Percentiles rank a stretch among this genome's conserved stretches.
Evolutionary conservation across 179 eudicot species (phyloP).

Genomic region (Spergularia azorica): DNA sequence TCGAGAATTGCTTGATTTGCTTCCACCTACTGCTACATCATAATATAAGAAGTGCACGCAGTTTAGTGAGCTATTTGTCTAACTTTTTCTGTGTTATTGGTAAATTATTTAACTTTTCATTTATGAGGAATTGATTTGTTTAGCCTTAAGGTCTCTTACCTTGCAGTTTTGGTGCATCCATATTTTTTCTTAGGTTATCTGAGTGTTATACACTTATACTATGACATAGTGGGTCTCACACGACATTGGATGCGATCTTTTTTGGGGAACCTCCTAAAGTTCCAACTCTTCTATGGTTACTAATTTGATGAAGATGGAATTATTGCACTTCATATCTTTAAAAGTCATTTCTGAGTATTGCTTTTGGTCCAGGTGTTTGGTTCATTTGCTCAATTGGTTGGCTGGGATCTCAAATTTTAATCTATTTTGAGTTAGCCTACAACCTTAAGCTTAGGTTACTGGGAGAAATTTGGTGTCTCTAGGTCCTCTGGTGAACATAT

Average conservation of each 20-base stretch:
- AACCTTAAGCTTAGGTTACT: not conserved
- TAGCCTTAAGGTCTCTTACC: not conserved
- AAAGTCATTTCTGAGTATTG: not conserved
- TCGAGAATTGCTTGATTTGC: too few relatives aligned
- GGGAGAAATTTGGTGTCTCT: not conserved
- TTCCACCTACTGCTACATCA: too few relatives aligned
- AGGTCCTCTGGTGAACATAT: not conserved
- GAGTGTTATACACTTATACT: not conserved
- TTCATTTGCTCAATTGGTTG: not conserved
- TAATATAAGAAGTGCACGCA: too few relatives aligned
- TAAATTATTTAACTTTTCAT: not conserved
- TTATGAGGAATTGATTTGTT: not conserved
- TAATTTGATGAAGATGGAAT: not conserved
- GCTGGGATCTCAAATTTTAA: not conserved
- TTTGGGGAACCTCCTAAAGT: too few relatives aligned
- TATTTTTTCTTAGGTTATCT: not conserved
- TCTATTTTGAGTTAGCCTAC: not conserved
- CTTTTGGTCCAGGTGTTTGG: slow-evolving; percentile 3
- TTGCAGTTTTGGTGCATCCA: not conserved
- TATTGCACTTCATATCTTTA: not conserved
- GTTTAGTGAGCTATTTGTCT: too few relatives aligned
- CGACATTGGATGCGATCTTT: too few relatives aligned
- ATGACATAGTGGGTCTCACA: too few relatives aligned
- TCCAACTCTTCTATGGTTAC: too few relatives aligned
- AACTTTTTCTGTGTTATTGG: too few relatives aligned